phyloP scores from a whole-genome alignment of 805 yeast genomes.

The Millerozyma miso region DNA sequence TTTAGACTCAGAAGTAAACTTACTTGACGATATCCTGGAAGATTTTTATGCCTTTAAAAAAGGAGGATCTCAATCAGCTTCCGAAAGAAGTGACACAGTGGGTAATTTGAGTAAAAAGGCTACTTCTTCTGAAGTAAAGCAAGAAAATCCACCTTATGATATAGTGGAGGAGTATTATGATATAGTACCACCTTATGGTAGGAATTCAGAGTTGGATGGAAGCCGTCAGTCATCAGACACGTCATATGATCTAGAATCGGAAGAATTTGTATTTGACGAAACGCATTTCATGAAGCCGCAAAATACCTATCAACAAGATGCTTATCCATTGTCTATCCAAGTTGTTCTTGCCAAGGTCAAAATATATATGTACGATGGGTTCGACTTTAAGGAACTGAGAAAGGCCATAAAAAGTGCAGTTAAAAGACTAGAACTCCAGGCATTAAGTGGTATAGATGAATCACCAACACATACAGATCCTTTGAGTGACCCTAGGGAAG shows the following conservation, averaged over 20 bases:
- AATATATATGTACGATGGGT: constrained; percentile 76
- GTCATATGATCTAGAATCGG: constrained; percentile 2
- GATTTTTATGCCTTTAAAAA: constrained; percentile 2
- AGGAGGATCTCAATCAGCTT: neutral
- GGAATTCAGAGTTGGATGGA: constrained; percentile 1
- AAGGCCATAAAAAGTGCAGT: constrained; percentile 62
- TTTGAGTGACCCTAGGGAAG: neutral
- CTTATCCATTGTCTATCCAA: constrained; percentile 24
- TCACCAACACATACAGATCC: neutral
- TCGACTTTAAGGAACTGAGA: constrained; percentile 84
- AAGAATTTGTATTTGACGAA: constrained; percentile 18
- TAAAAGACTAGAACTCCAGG: constrained; percentile 52
- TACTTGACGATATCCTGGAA: constrained; percentile 40
- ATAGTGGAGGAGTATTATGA: constrained; percentile 19
- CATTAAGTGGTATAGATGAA: constrained; percentile 17
- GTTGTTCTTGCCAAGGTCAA: constrained; percentile 35
- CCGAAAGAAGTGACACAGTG: neutral
- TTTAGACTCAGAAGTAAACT: constrained; percentile 29
- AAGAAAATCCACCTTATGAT: constrained; percentile 1
- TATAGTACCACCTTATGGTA: neutral
- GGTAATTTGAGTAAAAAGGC: neutral
- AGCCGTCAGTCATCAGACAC: constrained; percentile 1
- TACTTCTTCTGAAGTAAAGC: neutral
- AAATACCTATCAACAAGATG: neutral
- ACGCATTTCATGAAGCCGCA: constrained; percentile 17